phyloP scores from a whole-genome alignment of 177 flowering plant genomes.

The Vitis hybrid region DNA sequence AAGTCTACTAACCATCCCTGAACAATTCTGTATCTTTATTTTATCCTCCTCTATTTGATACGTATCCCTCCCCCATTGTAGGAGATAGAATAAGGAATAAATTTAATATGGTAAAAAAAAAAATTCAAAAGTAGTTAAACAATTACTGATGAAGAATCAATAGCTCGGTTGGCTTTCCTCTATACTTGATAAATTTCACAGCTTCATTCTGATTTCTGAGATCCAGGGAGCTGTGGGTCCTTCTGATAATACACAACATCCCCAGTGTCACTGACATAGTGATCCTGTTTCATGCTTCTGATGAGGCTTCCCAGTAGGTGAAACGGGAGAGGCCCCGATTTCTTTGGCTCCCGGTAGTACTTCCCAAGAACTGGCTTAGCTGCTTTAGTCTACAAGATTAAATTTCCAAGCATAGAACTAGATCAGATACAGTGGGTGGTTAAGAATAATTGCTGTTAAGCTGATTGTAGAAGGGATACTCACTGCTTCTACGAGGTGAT shows the following conservation, averaged over 20 bases:
- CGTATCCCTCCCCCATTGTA: not conserved
- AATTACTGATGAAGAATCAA: not conserved
- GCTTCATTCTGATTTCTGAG: constrained; percentile 16
- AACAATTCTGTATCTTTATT: too few species aligned
- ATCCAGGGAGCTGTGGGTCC: constrained; percentile 26
- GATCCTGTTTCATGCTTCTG: constrained; percentile 58
- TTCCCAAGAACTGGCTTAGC: constrained; percentile 76
- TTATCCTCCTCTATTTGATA: too few species aligned
- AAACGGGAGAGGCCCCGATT: constrained; percentile 68
- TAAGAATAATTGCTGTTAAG: not conserved
- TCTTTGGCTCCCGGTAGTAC: constrained; percentile 73
- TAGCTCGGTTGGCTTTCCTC: not conserved
- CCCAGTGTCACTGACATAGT: constrained; percentile 73
- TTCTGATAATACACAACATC: constrained; percentile 38
- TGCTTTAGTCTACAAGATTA: constrained; percentile 57
- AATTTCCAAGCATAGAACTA: not conserved
- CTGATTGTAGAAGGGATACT: not conserved
- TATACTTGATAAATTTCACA: not conserved
- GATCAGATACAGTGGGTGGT: too few species aligned
- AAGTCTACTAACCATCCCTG: too few species aligned
- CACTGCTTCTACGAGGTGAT: constrained; percentile 83
- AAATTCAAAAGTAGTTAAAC: not conserved
- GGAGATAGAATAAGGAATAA: not conserved
- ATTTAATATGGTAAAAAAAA: not conserved
- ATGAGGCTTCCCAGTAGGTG: constrained; percentile 52